Conservation (phyloP, 2,329 filamentous ascomycete genomes). For the Pseudogymnoascus sp. region DNA sequence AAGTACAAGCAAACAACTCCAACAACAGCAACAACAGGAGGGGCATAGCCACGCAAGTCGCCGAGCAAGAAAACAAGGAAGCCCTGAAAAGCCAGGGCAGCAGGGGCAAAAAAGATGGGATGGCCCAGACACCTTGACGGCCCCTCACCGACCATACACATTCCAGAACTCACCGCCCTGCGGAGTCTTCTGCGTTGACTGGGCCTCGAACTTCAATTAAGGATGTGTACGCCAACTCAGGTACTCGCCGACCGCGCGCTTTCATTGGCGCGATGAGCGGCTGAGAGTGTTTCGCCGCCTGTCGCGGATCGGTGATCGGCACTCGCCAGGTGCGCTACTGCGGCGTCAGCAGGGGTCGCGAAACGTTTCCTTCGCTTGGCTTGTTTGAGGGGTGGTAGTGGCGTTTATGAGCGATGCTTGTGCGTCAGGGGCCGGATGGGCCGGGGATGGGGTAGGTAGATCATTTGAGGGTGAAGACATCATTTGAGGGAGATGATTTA, state of each 20-base stretch:
- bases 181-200: background rate
- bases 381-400: background rate
- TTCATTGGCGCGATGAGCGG: background rate
- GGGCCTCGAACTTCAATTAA: constrained; percentile 6
- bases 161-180: background rate
- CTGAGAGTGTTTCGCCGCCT: background rate
- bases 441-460: background rate
- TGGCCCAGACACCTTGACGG: background rate
- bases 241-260: background rate
- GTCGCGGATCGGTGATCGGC: background rate
- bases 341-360: background rate
- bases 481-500: background rate
- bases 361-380: background rate
- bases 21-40: background rate
- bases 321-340: background rate
- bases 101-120: background rate
- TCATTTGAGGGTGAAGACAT: background rate
- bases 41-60: background rate
- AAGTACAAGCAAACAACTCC: background rate
- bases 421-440: background rate
- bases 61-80: background rate
- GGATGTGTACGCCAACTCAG: background rate
- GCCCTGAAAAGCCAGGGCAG: background rate
- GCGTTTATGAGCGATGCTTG: background rate
- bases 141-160: background rate